phyloP scores from a whole-genome alignment of 257 asterid species.

The Catharanthus roseus region DNA sequence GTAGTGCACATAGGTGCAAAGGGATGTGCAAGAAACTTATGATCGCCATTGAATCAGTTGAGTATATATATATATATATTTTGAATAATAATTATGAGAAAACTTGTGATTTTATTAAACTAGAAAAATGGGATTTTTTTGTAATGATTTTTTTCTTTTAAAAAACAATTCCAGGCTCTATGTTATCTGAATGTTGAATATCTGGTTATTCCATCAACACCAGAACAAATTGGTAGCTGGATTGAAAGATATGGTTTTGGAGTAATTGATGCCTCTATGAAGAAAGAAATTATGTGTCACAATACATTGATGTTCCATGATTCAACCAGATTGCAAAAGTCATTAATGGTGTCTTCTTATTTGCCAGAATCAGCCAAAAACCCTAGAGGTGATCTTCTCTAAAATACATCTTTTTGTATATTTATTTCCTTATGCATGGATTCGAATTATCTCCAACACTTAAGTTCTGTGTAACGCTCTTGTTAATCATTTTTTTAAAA shows the following conservation, averaged over 20 bases:
- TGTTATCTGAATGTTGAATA: slow-evolving; percentile 37
- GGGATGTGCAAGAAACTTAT: slow-evolving; percentile 56
- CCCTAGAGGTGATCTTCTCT: neutral
- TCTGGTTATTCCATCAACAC: slow-evolving; percentile 43
- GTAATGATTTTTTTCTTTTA: too few species aligned
- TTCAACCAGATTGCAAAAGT: slow-evolving; percentile 39
- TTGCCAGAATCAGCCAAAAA: slow-evolving; percentile 12
- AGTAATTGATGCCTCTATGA: slow-evolving; percentile 16
- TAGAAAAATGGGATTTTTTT: neutral
- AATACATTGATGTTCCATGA: slow-evolving; percentile 49
- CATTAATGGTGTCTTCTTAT: slow-evolving; percentile 19
- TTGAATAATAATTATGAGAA: too few species aligned
- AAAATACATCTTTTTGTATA: neutral
- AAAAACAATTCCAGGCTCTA: slow-evolving; percentile 33
- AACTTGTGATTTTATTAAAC: neutral
- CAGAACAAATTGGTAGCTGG: slow-evolving; percentile 31
- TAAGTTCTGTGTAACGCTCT: too few species aligned
- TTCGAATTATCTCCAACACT: too few species aligned
- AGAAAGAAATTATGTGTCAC: slow-evolving; percentile 28
- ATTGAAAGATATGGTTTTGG: slow-evolving; percentile 30
- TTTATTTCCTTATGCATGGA: too few species aligned
- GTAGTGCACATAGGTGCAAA: slow-evolving; percentile 31
- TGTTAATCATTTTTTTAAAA: too few species aligned
- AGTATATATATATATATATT: neutral
- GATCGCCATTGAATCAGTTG: slow-evolving; percentile 47